Evolutionary conservation across 768 basidiomycete genomes (phyloP).

Genomic region (Suillus clintonianus): DNA sequence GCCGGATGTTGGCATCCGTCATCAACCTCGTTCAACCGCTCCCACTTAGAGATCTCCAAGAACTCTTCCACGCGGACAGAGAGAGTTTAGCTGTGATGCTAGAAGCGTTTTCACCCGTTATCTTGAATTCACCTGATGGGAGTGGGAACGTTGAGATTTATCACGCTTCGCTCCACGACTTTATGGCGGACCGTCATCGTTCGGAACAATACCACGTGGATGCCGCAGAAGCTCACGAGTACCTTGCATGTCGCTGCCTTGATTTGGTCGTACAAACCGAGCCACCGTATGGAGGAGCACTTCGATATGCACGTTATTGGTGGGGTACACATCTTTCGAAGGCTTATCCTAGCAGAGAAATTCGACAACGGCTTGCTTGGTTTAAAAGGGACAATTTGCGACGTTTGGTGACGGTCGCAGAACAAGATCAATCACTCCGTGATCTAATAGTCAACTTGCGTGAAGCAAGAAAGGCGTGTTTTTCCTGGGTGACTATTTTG

Average conservation of each 20-base stretch:
- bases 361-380: neutral
- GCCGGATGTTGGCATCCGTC: neutral
- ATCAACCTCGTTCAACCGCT: neutral
- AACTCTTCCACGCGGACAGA: neutral
- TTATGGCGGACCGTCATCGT: neutral
- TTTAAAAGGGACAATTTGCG: neutral
- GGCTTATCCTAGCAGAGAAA: neutral
- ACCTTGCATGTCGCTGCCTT: neutral
- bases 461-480: neutral
- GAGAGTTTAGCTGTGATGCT: neutral
- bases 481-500: neutral
- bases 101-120: neutral
- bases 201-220: neutral
- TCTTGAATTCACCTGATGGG: neutral
- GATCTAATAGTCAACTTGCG: neutral
- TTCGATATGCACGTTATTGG: neutral
- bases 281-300: neutral
- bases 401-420: neutral
- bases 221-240: neutral
- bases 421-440: neutral
- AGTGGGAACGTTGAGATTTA: neutral
- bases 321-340: neutral
- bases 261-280: neutral
- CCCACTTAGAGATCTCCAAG: neutral
- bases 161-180: slow-evolving; percentile 2